phyloP scores from a whole-genome alignment of 1,139 yeast genomes.

The Pichia sp. region DNA sequence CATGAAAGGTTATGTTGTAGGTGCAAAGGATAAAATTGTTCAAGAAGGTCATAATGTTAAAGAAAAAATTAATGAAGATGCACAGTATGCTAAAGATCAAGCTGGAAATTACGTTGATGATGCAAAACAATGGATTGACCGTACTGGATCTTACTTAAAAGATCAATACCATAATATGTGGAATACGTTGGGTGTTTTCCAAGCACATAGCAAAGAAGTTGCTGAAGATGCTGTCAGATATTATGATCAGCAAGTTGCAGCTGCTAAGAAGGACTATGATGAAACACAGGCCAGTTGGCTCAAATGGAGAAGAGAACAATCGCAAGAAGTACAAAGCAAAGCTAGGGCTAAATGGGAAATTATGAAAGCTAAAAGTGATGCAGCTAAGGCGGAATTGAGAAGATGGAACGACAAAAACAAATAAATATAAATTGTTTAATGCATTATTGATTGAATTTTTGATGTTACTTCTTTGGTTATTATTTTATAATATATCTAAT shows the following conservation, averaged over 20 bases:
- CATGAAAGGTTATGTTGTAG: constrained; percentile 1
- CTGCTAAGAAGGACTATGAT: constrained; percentile 16
- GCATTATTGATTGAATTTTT: background rate
- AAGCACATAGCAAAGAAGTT: constrained; percentile 23
- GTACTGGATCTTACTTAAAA: constrained; percentile 26
- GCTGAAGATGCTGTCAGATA: constrained; percentile 27
- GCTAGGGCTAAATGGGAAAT: constrained; percentile 13
- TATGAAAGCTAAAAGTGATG: constrained; percentile 8
- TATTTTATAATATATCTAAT: no score
- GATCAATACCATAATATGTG: constrained; percentile 34
- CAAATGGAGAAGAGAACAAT: constrained; percentile 14
- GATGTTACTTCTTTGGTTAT: background rate
- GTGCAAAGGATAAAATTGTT: constrained; percentile 4
- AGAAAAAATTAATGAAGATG: constrained; percentile 1
- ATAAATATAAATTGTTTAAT: background rate
- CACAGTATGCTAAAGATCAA: constrained; percentile 3
- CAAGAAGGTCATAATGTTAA: constrained; percentile 5
- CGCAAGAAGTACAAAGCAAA: constrained; percentile 14
- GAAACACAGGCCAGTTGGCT: constrained; percentile 15
- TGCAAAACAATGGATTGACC: constrained; percentile 2
- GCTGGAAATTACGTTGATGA: background rate
- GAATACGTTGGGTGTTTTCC: constrained; percentile 24
- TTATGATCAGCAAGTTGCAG: constrained; percentile 11
- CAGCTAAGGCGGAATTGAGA: constrained; percentile 13
- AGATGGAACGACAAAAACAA: constrained; percentile 11